Conservation (phyloP, 768 basidiomycete species). For the Stropharia rugosoannulata region DNA sequence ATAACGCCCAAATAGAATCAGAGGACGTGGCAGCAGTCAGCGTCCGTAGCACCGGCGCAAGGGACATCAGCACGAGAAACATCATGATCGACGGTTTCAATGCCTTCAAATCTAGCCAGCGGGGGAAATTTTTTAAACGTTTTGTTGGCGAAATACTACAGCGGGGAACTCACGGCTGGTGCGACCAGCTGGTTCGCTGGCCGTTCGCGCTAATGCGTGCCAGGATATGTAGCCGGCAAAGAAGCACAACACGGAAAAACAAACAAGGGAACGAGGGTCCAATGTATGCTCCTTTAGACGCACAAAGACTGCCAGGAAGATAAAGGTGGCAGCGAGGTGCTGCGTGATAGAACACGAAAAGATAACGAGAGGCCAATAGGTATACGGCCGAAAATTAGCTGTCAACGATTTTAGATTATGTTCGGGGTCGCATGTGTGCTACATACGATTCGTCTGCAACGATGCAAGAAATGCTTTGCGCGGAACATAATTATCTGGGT, state of each 20-base stretch:
- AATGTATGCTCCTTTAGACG: slow-evolving; percentile 61
- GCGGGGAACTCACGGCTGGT: slow-evolving; percentile 28
- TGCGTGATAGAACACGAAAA: slow-evolving; percentile 79
- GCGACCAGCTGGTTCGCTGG: slow-evolving; percentile 21
- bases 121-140: neutral
- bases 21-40: slow-evolving; percentile 93
- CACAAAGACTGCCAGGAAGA: slow-evolving; percentile 82
- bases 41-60: slow-evolving; percentile 90
- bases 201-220: slow-evolving; percentile 48
- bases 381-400: slow-evolving; percentile 84
- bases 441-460: slow-evolving; percentile 72
- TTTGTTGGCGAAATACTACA: neutral
- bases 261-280: slow-evolving; percentile 70
- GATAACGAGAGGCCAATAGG: slow-evolving; percentile 70
- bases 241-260: slow-evolving; percentile 60
- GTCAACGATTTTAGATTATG: slow-evolving; percentile 5
- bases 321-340: slow-evolving; percentile 76
- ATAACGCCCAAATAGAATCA: slow-evolving; percentile 95
- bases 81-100: slow-evolving; percentile 84
- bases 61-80: slow-evolving; percentile 83
- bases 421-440: neutral
- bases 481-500: slow-evolving; percentile 87
- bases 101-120: slow-evolving; percentile 58
- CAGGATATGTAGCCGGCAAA: slow-evolving; percentile 60
- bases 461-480: slow-evolving; percentile 71